Conservation (phyloP, 805 yeast species). For the Jamesozyma spencerorum region DNA sequence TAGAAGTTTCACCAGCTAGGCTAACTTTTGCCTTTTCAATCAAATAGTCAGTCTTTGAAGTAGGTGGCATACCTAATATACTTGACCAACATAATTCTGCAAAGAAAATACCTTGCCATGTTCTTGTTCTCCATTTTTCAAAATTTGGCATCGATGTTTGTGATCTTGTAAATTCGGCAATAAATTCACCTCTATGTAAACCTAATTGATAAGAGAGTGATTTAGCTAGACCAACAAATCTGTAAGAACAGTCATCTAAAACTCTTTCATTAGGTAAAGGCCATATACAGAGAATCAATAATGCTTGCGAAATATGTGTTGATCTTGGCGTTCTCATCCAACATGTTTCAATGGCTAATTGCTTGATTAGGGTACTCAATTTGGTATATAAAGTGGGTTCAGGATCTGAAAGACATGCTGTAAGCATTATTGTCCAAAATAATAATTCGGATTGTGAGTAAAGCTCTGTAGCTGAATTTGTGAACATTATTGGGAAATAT, state of each 20-base stretch:
- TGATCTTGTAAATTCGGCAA: conserved; percentile 80
- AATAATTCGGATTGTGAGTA: conserved; percentile 75
- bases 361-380: conserved; percentile 69
- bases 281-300: conserved; percentile 79
- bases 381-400: conserved; percentile 74
- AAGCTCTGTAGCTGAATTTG: conserved; percentile 62
- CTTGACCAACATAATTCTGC: conserved; percentile 89
- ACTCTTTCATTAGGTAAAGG: conserved; percentile 90
- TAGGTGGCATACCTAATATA: conserved; percentile 77
- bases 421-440: conserved; percentile 85
- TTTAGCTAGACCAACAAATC: conserved; percentile 83
- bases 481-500: conserved; percentile 66
- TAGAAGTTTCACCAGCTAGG: conserved; percentile 19
- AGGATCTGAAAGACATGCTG: conserved; percentile 80
- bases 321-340: conserved; percentile 91
- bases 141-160: conserved; percentile 85
- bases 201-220: conserved; percentile 79
- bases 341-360: conserved; percentile 82
- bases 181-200: conserved; percentile 83
- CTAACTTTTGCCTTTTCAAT: conserved; percentile 72
- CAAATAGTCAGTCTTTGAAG: conserved; percentile 72
- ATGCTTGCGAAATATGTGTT: conserved; percentile 86
- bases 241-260: conserved; percentile 80
- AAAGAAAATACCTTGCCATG: conserved; percentile 85
- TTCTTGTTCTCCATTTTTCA: conserved; percentile 86